Conservation (phyloP, 495 filamentous ascomycete genomes). For the Xylaria flabelliformis region DNA sequence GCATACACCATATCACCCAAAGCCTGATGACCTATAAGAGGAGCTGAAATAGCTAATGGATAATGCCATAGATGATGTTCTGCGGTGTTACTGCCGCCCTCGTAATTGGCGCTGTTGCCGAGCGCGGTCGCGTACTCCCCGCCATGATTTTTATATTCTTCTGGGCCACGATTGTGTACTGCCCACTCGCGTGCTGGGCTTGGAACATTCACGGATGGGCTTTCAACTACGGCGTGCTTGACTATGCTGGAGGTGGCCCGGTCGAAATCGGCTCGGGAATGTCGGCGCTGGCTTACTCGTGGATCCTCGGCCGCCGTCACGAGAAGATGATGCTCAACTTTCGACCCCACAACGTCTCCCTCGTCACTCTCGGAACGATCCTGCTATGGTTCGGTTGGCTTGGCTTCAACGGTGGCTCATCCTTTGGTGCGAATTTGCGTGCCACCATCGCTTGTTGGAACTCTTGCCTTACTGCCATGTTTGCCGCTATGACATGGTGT, state of each 20-base stretch:
- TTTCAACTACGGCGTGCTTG: slow-evolving; percentile 88
- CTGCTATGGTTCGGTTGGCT: slow-evolving; percentile 99
- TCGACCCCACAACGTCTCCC: slow-evolving; percentile 95
- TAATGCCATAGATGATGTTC: slow-evolving; percentile 82
- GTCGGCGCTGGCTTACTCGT: slow-evolving; percentile 91
- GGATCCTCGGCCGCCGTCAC: slow-evolving; percentile 94
- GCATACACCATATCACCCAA: slow-evolving; percentile 68
- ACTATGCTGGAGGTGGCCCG: slow-evolving; percentile 96
- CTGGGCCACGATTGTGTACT: slow-evolving; percentile 98
- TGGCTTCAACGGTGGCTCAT: slow-evolving; percentile 96
- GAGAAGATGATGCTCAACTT: slow-evolving; percentile 99
- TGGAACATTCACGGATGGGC: slow-evolving; percentile 97
- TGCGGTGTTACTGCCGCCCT: slow-evolving; percentile 91
- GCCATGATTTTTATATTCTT: slow-evolving; percentile 93
- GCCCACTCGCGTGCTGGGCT: slow-evolving; percentile 91
- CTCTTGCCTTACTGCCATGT: slow-evolving; percentile 88
- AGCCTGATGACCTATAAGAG: slow-evolving; percentile 22
- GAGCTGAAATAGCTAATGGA: slow-evolving; percentile 19
- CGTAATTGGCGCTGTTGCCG: slow-evolving; percentile 88
- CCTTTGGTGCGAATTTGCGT: slow-evolving; percentile 94
- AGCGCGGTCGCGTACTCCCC: slow-evolving; percentile 93
- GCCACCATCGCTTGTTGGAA: slow-evolving; percentile 98
- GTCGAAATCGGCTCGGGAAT: slow-evolving; percentile 97
- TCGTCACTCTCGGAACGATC: slow-evolving; percentile 93
- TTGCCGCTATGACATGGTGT: slow-evolving; percentile 88